Evolutionary conservation across 1,284 basidiomycete species (phyloP).

Genomic region (Ganoderma sinense): DNA sequence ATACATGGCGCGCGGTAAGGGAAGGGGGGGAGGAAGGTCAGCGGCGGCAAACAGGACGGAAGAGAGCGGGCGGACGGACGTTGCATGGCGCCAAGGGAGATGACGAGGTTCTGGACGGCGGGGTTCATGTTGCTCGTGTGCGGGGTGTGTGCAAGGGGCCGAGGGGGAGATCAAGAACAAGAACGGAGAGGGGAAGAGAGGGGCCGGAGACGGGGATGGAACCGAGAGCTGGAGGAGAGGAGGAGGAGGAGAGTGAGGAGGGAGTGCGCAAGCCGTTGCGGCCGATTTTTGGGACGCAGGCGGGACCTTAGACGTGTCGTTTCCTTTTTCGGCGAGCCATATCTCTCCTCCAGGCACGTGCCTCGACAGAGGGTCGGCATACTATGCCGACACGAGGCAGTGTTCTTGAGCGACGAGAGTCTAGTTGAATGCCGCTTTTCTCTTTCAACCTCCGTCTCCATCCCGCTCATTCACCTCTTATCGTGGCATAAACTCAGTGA

Average conservation of each 20-base stretch:
- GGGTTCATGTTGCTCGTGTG: constrained; percentile 43
- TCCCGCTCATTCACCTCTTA: neutral
- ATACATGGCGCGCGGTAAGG: neutral
- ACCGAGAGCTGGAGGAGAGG: constrained; percentile 7
- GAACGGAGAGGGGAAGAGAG: neutral
- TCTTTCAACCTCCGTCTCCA: neutral
- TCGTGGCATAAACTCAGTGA: no score
- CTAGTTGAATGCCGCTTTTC: neutral
- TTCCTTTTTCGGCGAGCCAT: constrained; percentile 19
- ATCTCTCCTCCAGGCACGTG: constrained; percentile 20
- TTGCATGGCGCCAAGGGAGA: constrained; percentile 94
- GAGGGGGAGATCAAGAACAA: neutral
- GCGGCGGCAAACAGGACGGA: neutral
- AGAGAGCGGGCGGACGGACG: constrained; percentile 37
- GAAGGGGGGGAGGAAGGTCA: neutral
- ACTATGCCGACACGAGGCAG: neutral
- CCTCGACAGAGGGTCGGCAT: neutral
- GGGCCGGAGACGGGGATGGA: constrained; percentile 10
- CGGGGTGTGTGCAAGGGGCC: neutral
- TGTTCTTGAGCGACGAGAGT: neutral
- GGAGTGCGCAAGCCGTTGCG: neutral
- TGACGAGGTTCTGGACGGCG: constrained; percentile 71
- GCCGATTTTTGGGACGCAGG: constrained; percentile 19
- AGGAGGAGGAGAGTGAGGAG: constrained; percentile 11
- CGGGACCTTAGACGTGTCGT: constrained; percentile 27